Evolutionary conservation across 805 yeast genomes (phyloP).

Genomic region (Wickerhamomyces rabaulensis): DNA sequence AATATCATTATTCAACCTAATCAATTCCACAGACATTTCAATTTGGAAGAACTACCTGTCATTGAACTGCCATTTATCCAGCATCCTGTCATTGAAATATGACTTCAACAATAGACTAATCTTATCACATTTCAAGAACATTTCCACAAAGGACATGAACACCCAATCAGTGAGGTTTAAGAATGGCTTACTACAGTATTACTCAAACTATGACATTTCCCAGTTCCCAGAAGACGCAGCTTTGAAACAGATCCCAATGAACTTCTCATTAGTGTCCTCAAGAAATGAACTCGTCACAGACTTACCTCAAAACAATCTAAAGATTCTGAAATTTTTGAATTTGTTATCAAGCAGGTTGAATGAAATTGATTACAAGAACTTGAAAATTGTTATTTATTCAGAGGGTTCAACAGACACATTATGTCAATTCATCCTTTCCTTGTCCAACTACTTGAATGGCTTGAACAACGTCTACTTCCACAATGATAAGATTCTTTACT

Average conservation of each 20-base stretch:
- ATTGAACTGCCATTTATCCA: slow-evolving; percentile 12
- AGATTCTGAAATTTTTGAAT: slow-evolving; percentile 25
- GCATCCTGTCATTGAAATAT: slow-evolving; percentile 15
- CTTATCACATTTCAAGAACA: slow-evolving; percentile 17
- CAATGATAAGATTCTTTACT: slow-evolving; percentile 36
- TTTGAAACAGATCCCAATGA: slow-evolving; percentile 29
- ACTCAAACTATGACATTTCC: slow-evolving; percentile 26
- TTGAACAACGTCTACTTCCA: slow-evolving; percentile 37
- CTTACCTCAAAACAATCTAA: slow-evolving; percentile 16
- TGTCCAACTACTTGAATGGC: slow-evolving; percentile 34
- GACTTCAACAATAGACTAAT: slow-evolving; percentile 17
- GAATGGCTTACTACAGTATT: slow-evolving; percentile 19
- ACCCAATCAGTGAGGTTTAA: slow-evolving; percentile 15
- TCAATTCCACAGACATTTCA: slow-evolving; percentile 19
- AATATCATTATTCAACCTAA: slow-evolving; percentile 16
- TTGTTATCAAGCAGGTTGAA: slow-evolving; percentile 29
- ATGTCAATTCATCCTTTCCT: slow-evolving; percentile 37
- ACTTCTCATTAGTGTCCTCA: slow-evolving; percentile 17
- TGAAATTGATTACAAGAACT: slow-evolving; percentile 34
- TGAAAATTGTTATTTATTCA: slow-evolving; percentile 35
- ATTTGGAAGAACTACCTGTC: slow-evolving; percentile 16
- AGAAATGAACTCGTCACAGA: slow-evolving; percentile 18
- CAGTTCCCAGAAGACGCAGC: slow-evolving; percentile 29
- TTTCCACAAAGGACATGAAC: slow-evolving; percentile 12
- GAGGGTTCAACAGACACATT: slow-evolving; percentile 34